Conservation (phyloP, 2,329 filamentous ascomycete species). For the Aspergillus ochraceus region DNA sequence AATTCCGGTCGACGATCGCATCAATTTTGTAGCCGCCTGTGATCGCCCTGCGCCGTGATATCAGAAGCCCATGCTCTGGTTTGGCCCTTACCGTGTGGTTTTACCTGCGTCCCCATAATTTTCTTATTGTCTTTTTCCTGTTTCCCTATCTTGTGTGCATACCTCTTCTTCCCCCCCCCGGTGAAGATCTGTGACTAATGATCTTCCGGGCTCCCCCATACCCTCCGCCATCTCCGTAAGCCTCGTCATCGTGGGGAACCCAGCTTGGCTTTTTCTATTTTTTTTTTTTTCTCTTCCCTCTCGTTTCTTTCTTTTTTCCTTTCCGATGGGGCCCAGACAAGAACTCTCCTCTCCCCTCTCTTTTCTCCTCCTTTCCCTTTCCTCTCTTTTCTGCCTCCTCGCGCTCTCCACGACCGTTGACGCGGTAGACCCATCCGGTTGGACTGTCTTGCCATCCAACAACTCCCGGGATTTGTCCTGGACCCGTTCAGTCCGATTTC, state of each 20-base stretch:
- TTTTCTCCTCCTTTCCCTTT: conserved; percentile 8
- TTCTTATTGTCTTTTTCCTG: conserved; percentile 10
- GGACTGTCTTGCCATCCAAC: conserved; percentile 32
- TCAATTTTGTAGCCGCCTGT: background rate
- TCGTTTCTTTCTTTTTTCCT: conserved; percentile 6
- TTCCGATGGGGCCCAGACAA: background rate
- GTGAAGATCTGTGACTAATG: conserved; percentile 20
- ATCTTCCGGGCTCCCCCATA: conserved; percentile 19
- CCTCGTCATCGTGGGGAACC: conserved; percentile 26
- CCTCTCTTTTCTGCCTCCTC: conserved; percentile 14
- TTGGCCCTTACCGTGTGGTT: background rate
- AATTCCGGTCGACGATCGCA: background rate
- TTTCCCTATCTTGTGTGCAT: conserved; percentile 20
- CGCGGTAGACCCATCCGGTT: conserved; percentile 18
- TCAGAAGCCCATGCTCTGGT: background rate
- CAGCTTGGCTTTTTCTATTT: conserved; percentile 13
- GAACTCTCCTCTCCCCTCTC: background rate
- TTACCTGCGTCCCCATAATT: conserved; percentile 6
- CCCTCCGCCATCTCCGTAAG: conserved; percentile 23
- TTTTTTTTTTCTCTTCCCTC: conserved; percentile 12
- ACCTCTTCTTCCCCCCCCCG: conserved; percentile 10
- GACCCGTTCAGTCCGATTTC: conserved; percentile 22
- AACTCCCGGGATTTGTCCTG: conserved; percentile 25
- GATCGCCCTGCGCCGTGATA: background rate
- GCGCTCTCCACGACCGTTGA: conserved; percentile 12